These are phyloP conservation scores for Pyrenochaeta sp. DNA, from an alignment of 2,329 filamentous ascomycete species.

Conservation along the genomic window DNA sequence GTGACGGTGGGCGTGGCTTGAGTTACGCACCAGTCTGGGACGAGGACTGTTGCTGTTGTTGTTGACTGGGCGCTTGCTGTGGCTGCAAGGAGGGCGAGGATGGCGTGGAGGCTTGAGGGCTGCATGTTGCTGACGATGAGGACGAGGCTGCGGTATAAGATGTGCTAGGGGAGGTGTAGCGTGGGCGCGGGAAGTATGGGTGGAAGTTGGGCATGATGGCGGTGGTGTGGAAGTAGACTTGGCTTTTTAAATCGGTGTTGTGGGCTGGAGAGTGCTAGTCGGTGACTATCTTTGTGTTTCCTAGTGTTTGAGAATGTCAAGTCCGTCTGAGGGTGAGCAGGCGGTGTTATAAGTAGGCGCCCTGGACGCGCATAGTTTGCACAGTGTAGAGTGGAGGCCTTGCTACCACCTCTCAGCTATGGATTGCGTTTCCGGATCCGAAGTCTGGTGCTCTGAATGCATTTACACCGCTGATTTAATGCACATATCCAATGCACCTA, in stretches of 20 bases:
- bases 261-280: background rate
- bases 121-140: constrained; percentile 2
- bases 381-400: too few species aligned
- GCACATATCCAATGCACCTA: background rate
- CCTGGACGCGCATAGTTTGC: background rate
- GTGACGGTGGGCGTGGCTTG: constrained; percentile 11
- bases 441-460: background rate
- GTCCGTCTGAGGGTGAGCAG: constrained; percentile 4
- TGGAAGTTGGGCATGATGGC: constrained; percentile 12
- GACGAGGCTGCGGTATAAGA: too few species aligned
- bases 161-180: constrained; percentile 2
- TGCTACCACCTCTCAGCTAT: too few species aligned
- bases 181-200: constrained; percentile 13
- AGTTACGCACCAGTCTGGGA: constrained; percentile 15
- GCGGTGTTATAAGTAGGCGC: constrained; percentile 4
- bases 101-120: constrained; percentile 2
- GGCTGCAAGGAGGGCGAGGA: constrained; percentile 5
- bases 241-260: background rate
- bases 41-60: constrained; percentile 16
- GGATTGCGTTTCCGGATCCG: too few species aligned
- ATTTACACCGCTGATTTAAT: background rate
- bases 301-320: constrained; percentile 1
- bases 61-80: constrained; percentile 6
- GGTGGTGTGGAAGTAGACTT: background rate
- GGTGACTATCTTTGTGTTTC: background rate